phyloP scores from a whole-genome alignment of 2,329 filamentous ascomycete species.

The Sclerotinia spermophila region DNA sequence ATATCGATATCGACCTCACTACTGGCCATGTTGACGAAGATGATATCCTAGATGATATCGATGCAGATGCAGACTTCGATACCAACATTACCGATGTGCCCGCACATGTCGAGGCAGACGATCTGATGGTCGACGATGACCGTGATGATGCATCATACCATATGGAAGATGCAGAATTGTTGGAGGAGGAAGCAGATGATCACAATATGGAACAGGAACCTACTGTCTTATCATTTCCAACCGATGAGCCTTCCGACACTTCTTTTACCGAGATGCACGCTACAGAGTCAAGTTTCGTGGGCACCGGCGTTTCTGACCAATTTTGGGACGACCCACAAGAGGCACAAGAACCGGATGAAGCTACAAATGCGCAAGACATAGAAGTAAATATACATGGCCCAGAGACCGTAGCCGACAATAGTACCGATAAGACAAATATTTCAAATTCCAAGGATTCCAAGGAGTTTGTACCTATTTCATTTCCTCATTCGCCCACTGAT shows the following conservation, averaged over 20 bases:
- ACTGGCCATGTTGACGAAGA: slow-evolving; percentile 48
- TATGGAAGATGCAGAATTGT: slow-evolving; percentile 37
- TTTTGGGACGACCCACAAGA: slow-evolving; percentile 10
- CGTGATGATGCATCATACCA: slow-evolving; percentile 39
- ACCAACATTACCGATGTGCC: slow-evolving; percentile 13
- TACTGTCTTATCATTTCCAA: slow-evolving; percentile 22
- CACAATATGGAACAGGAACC: slow-evolving; percentile 28
- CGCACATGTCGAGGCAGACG: slow-evolving; percentile 39
- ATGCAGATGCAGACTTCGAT: slow-evolving; percentile 36
- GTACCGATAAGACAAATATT: neutral
- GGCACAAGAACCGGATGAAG: neutral
- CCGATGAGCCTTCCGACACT: neutral
- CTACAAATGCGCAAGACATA: neutral
- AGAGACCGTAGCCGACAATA: neutral
- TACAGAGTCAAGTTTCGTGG: slow-evolving; percentile 9
- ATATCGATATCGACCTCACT: slow-evolving; percentile 56
- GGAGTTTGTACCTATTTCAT: neutral
- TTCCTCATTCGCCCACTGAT: slow-evolving; percentile 7
- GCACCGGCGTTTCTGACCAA: slow-evolving; percentile 6
- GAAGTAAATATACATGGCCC: slow-evolving; percentile 5
- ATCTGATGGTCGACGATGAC: slow-evolving; percentile 45
- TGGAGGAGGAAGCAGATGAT: slow-evolving; percentile 28
- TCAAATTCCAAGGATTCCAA: neutral
- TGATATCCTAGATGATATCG: slow-evolving; percentile 52
- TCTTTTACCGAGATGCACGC: slow-evolving; percentile 10